Conservation (phyloP, 139 green algal species). For the Edaphochlamys debaryana region DNA sequence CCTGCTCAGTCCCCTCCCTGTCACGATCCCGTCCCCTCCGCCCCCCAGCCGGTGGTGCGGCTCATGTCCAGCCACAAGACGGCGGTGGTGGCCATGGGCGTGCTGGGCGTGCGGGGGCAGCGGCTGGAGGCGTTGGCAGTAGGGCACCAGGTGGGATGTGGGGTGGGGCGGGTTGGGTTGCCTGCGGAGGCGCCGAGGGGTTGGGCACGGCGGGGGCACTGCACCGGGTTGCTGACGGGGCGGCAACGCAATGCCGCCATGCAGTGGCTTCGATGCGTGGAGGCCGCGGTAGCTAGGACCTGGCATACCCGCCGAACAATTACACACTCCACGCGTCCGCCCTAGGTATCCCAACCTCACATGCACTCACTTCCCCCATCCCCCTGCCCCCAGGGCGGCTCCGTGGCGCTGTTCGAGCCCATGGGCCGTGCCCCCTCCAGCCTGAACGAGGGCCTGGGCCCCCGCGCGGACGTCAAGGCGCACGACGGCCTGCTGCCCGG, state of each 20-base stretch:
- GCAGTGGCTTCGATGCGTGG: no score
- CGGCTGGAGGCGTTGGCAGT: constrained; percentile 15
- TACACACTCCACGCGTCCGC: no score
- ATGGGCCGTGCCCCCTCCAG: background rate
- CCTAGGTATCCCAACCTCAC: no score
- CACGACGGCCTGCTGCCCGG: constrained; percentile 61
- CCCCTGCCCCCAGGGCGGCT: background rate
- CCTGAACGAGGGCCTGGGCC: background rate
- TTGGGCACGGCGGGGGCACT: no score
- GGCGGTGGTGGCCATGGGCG: constrained; percentile 1
- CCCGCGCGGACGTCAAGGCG: constrained; percentile 9
- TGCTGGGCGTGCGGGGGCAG: constrained; percentile 12
- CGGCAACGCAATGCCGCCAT: no score
- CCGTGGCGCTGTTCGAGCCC: constrained; percentile 31
- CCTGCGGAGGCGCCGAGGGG: no score
- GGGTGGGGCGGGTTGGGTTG: no score
- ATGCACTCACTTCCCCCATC: background rate
- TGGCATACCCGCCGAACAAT: no score
- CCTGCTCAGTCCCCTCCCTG: no score
- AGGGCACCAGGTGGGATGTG: constrained; percentile 7
- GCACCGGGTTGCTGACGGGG: no score
- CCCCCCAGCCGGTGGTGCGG: constrained; percentile 38
- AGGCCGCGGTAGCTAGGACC: no score
- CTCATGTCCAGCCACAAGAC: constrained; percentile 58
- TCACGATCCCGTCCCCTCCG: background rate